Evolutionary conservation across 345 rosid genomes (phyloP), one percentile per base, ranked within the genome.

Genomic region (Acer yangbiense): DNA sequence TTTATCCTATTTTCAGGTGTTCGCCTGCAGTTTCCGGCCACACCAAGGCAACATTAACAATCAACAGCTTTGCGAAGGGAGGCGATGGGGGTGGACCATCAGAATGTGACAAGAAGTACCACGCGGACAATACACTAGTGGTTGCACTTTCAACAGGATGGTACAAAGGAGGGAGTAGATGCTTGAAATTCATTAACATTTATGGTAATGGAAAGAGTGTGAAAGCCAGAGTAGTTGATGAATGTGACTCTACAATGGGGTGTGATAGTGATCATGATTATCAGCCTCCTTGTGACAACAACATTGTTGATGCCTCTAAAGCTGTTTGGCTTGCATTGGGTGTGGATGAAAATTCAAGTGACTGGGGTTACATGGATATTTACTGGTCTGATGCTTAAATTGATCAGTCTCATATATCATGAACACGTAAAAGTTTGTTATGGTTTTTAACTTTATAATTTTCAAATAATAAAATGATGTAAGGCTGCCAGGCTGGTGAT

Each of bases 251-350:
- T 0, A 85, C 73, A 0, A 46, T 11, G 44, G 85, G 86, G 0
- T 83, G 84, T 60, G 83, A 81, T 18, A 5, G 35, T 3, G 75
- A 65, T 7, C 86, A 82, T 61, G 86, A 68, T 52, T 80, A 76
- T 65, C 82, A 77, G 18, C 84, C 85, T 5, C 87, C 84, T 2
- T 78, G 80, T 62, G 48, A 16, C 13, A 62, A 79, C 73, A 79
- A 83, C 62, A 78, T 81, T 32, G 82, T 82, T 7, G 83, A 80
- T 74, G 85, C 82, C 29, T 83, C 86, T 0, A 64, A 64, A 48
- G 84, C 81, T 9, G 87, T 85, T 65, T 85, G 87, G 86, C 60
- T 82, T 58, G 83, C 83, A 21, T 69, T 85, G 77, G 84, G 84
- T 0, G 84, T 83, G 55, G 67, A 78, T 3, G 18, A 39, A 13